A percentile compares a stretch with the other conserved stretches of the same genome.
These are phyloP conservation scores for Phytophthora citricola DNA, from an alignment of 352 stramenopile species.

Conservation along the genomic window DNA sequence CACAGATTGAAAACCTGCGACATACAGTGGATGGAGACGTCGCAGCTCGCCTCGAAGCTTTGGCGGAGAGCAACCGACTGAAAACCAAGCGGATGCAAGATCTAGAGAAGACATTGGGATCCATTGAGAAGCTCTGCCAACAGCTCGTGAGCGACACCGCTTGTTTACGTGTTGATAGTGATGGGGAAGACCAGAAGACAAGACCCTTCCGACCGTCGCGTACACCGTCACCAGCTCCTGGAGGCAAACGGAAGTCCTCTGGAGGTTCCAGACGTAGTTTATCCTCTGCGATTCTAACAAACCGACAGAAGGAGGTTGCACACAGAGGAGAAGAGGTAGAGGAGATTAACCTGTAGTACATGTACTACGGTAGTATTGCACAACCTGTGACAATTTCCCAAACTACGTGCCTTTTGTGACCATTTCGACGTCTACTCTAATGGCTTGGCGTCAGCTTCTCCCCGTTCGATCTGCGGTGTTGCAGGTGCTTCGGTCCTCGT, in stretches of 20 bases:
- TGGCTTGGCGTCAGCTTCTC: constrained; percentile 21
- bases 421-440: constrained; percentile 7
- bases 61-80: constrained; percentile 64
- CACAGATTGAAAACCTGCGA: constrained; percentile 52
- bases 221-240: constrained; percentile 5
- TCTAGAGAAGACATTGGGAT: constrained; percentile 60
- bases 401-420: constrained; percentile 2
- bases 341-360: too few relatives aligned
- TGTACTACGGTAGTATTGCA: too few relatives aligned
- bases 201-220: constrained; percentile 12
- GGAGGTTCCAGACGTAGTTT: constrained; percentile 29
- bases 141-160: constrained; percentile 65
- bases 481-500: constrained; percentile 12
- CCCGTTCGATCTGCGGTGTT: constrained; percentile 9
- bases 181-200: constrained; percentile 16
- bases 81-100: constrained; percentile 67
- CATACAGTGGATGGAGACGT: constrained; percentile 56
- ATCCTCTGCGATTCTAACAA: constrained; percentile 43
- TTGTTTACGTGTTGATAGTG: constrained; percentile 43
- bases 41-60: constrained; percentile 41
- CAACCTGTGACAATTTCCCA: too few relatives aligned
- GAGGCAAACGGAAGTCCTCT: constrained; percentile 13
- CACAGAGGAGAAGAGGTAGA: constrained; percentile 17
- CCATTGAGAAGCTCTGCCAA: constrained; percentile 74
- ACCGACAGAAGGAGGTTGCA: constrained; percentile 39